These are phyloP conservation scores for Prunus campanulata DNA, from an alignment of 306 rosid species.

Conservation along the genomic window DNA sequence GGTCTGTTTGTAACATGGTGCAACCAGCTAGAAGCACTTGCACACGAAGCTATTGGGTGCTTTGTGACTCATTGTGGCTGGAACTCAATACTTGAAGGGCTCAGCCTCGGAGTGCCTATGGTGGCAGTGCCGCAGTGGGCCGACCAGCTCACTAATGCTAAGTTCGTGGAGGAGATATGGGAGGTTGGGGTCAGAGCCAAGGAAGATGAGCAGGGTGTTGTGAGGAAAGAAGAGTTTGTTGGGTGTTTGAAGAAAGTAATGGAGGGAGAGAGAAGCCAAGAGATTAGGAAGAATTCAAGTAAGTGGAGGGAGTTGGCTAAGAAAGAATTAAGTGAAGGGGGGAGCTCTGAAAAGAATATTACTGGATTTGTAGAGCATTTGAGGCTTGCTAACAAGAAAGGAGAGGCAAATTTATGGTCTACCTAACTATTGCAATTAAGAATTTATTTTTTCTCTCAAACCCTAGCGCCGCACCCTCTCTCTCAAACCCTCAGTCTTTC, in stretches of 20 bases:
- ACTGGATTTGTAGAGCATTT: slow-evolving; percentile 41
- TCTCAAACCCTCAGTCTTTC: too few species aligned
- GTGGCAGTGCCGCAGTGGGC: slow-evolving; percentile 66
- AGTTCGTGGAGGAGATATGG: slow-evolving; percentile 60
- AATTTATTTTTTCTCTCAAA: too few species aligned
- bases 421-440: too few species aligned
- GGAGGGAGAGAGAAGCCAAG: slow-evolving; percentile 45
- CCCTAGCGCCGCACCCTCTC: too few species aligned
- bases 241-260: slow-evolving; percentile 45
- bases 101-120: slow-evolving; percentile 64
- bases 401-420: neutral
- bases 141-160: slow-evolving; percentile 62
- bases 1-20: slow-evolving; percentile 47
- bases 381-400: slow-evolving; percentile 21
- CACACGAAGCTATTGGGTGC: slow-evolving; percentile 46
- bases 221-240: slow-evolving; percentile 45
- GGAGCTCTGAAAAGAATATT: slow-evolving; percentile 41
- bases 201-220: slow-evolving; percentile 52
- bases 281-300: slow-evolving; percentile 36
- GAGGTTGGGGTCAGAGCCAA: slow-evolving; percentile 54
- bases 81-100: slow-evolving; percentile 68
- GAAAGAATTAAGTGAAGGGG: slow-evolving; percentile 47
- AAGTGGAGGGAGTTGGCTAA: slow-evolving; percentile 49
- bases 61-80: slow-evolving; percentile 70
- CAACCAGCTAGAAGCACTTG: slow-evolving; percentile 58